A percentile compares a stretch with the other conserved stretches of the same genome.
Conservation (phyloP, 495 filamentous ascomycete genomes). For the Annulohypoxylon moriforme region DNA sequence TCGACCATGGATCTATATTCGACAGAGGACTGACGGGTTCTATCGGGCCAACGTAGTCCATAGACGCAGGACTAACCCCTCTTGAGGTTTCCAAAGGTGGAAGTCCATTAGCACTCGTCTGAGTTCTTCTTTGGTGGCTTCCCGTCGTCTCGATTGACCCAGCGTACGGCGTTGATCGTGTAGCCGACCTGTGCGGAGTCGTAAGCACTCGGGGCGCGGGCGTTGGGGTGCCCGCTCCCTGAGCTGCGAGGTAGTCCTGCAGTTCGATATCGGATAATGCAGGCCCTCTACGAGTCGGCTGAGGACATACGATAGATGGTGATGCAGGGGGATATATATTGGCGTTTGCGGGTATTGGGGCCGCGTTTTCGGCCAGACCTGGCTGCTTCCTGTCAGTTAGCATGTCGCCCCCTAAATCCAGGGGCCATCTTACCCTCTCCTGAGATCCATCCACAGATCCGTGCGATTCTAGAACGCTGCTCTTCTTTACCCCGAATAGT, state of each 20-base stretch:
- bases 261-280: not conserved
- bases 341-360: not conserved
- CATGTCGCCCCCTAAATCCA: not conserved
- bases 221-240: not conserved
- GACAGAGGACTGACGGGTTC: constrained; percentile 8
- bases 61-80: not conserved
- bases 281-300: constrained; percentile 4
- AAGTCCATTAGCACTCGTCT: not conserved
- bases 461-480: not conserved
- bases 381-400: constrained; percentile 9
- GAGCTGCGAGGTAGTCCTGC: constrained; percentile 1
- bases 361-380: not conserved
- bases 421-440: constrained; percentile 22
- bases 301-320: not conserved
- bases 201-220: not conserved
- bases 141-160: not conserved
- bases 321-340: not conserved
- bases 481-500: constrained; percentile 8
- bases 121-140: not conserved
- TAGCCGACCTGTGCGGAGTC: not conserved
- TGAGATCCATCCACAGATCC: not conserved
- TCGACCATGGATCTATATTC: not conserved
- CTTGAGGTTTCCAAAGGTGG: not conserved
- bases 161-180: not conserved
- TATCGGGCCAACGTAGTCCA: not conserved